Evolutionary conservation across 495 filamentous ascomycete genomes (phyloP).

Genomic region (Articulospora tetracladia): DNA sequence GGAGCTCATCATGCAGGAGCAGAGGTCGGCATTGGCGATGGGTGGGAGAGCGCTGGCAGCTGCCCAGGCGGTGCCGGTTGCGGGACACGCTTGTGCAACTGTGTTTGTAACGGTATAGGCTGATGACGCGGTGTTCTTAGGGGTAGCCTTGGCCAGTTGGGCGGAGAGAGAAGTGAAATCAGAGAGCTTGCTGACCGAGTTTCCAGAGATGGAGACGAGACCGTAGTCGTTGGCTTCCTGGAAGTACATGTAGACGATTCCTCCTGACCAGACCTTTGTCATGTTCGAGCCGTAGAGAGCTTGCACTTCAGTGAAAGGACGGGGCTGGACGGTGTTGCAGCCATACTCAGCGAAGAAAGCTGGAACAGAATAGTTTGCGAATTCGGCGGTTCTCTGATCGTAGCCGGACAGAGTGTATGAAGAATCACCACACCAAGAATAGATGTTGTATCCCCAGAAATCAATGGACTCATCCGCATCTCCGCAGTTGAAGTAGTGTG

Average conservation of each 20-base stretch:
- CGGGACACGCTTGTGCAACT: constrained; percentile 67
- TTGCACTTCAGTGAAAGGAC: constrained; percentile 81
- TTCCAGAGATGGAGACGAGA: constrained; percentile 63
- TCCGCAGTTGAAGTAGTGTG: constrained; percentile 91
- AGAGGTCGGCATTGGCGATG: constrained; percentile 67
- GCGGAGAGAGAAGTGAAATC: constrained; percentile 75
- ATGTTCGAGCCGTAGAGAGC: constrained; percentile 79
- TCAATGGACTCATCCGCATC: constrained; percentile 63
- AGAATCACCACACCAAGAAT: constrained; percentile 92
- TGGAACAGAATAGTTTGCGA: constrained; percentile 81
- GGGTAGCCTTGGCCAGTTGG: constrained; percentile 64
- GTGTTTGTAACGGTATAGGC: constrained; percentile 79
- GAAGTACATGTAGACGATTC: constrained; percentile 98
- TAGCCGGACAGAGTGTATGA: constrained; percentile 72
- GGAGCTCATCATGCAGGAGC: constrained; percentile 73
- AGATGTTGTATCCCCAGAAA: constrained; percentile 99
- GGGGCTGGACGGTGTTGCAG: constrained; percentile 75
- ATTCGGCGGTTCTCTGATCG: constrained; percentile 74
- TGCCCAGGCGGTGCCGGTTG: constrained; percentile 58
- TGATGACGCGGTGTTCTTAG: constrained; percentile 57
- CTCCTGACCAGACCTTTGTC: constrained; percentile 83
- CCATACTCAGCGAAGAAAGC: constrained; percentile 98
- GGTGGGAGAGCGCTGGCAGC: constrained; percentile 74
- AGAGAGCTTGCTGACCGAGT: constrained; percentile 53
- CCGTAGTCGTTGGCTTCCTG: constrained; percentile 89